Percentiles rank a stretch among this genome's conserved stretches.
Evolutionary conservation across 139 green algal genomes (phyloP).

Genomic region (Asterochloris sp.): DNA sequence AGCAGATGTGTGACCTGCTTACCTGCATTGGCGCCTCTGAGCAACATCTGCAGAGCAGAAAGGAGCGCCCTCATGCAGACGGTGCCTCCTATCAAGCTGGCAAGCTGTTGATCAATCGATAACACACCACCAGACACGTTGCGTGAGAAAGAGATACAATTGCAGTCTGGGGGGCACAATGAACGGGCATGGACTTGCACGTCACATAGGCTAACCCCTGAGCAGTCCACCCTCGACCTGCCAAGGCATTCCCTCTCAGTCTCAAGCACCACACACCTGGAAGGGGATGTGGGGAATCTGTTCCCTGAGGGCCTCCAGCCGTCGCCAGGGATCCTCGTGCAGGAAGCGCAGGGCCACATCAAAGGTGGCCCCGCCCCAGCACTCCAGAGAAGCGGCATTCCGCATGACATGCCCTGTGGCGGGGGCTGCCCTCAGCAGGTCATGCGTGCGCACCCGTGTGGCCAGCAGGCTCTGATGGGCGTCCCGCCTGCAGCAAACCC

Average conservation of each 20-base stretch:
- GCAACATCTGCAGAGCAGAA: slow-evolving; percentile 76
- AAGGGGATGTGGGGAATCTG: slow-evolving; percentile 90
- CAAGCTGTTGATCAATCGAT: too few relatives aligned
- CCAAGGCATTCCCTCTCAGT: not conserved
- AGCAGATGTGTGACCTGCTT: slow-evolving; percentile 26
- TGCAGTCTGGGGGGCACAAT: too few relatives aligned
- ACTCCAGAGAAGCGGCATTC: slow-evolving; percentile 76
- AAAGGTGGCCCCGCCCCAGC: slow-evolving; percentile 94
- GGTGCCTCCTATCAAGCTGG: too few relatives aligned
- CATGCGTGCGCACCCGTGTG: slow-evolving; percentile 79
- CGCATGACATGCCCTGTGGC: slow-evolving; percentile 67
- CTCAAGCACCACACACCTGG: slow-evolving; percentile 38
- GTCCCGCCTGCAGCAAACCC: slow-evolving; percentile 58
- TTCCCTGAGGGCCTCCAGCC: slow-evolving; percentile 84
- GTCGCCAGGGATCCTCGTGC: slow-evolving; percentile 88
- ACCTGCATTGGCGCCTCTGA: slow-evolving; percentile 88
- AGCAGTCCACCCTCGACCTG: too few relatives aligned
- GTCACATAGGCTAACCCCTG: too few relatives aligned
- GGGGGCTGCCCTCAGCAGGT: slow-evolving; percentile 77
- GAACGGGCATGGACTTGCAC: too few relatives aligned
- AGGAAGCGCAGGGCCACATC: slow-evolving; percentile 89
- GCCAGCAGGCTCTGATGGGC: slow-evolving; percentile 89
- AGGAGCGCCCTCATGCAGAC: not conserved
- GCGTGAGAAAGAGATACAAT: too few relatives aligned
- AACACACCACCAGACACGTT: too few relatives aligned